Conservation (phyloP, 2,329 filamentous ascomycete species). For the Cryphonectria radicalis region DNA sequence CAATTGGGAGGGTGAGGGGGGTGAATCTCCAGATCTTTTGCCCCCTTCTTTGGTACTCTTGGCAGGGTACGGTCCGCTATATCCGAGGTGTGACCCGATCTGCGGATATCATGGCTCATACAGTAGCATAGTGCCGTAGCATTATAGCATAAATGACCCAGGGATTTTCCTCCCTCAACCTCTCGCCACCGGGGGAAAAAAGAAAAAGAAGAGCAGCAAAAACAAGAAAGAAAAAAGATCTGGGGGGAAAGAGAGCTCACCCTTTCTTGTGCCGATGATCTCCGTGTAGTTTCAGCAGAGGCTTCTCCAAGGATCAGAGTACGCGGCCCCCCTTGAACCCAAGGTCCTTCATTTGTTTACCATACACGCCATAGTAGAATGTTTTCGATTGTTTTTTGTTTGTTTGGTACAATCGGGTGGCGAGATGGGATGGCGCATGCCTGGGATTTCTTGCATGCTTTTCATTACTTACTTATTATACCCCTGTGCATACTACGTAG, state of each 20-base stretch:
- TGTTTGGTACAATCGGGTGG: neutral
- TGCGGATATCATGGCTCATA: neutral
- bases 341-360: neutral
- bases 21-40: neutral
- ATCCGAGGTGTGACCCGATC: neutral
- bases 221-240: neutral
- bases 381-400: neutral
- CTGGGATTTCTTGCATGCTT: too few species aligned
- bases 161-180: neutral
- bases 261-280: neutral
- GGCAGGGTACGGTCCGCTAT: neutral
- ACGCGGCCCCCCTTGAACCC: neutral
- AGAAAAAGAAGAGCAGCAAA: neutral
- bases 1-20: neutral
- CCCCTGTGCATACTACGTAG: too few species aligned
- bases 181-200: neutral
- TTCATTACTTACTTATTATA: too few species aligned
- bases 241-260: too few species aligned
- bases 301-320: neutral
- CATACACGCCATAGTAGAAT: neutral
- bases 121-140: neutral
- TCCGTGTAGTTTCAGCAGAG: neutral
- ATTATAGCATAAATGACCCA: neutral
- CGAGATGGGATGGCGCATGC: too few species aligned
- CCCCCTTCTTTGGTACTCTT: neutral